Base-by-base conservation (phyloP, 257 asterid species). In the Eustoma russellianum region DNA sequence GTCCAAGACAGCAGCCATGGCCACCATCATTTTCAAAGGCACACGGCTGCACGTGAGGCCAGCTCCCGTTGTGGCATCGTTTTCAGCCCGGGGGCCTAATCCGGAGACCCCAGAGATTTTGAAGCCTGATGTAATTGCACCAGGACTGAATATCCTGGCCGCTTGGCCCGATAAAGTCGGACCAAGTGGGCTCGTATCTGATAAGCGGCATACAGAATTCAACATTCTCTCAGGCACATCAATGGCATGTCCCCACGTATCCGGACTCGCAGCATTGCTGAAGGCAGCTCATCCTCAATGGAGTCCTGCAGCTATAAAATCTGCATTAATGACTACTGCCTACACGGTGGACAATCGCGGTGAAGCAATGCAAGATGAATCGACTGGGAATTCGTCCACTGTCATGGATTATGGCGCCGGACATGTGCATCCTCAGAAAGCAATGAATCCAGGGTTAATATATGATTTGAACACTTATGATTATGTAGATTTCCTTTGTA, bases 211-310 rank as follows among this genome's bases (percentile, higher is more conserved):
- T 5, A 86, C 94, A 0, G 94, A 81, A 65, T 86, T 90, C 68
- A 90, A 86, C 40, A 90, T 90, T 18, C 34, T 86, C 52, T 86
- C 95, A 0, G 97, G 97, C 0, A 85, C 97, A 1, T 88, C 97
- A 3, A 85, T 89, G 95, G 95, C 97, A 0, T 85, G 97, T 67
- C 97, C 97, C 2, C 97, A 88, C 50, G 83, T 89, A 3, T 80
- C 95, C 1, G 97, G 97, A 5, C 70, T 89, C 0, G 97, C 82
- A 0, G 95, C 97, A 6, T 53, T 89, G 62, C 17, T 89, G 46
- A 89, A 89, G 69, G 97, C 95, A 0, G 97, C 95, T 13, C 97
- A 85, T 50, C 97, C 97, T 0, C 81, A 75, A 10, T 89, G 97
- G 97, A 78, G 95, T 60, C 95, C 97, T 0, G 95, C 94, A 2